Conservation (phyloP, 805 yeast species). For the Soucietia sequanensis region DNA sequence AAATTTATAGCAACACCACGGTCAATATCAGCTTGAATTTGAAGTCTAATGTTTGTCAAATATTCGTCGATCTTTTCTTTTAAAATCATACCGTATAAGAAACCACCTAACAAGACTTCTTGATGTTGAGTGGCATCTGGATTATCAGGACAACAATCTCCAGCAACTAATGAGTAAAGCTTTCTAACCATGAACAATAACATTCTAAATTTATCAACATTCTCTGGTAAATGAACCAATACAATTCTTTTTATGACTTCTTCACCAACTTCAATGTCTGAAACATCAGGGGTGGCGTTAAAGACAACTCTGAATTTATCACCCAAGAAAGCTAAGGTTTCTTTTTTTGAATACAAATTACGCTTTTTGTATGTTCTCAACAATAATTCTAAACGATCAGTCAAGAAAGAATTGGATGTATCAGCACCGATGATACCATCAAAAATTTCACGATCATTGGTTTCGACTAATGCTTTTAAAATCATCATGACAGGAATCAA, state of each 20-base stretch:
- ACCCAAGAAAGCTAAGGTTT: conserved; percentile 92
- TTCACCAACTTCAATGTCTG: conserved; percentile 89
- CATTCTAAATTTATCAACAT: conserved; percentile 81
- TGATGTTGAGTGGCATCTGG: conserved; percentile 99
- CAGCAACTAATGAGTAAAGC: conserved; percentile 90
- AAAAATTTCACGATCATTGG: conserved; percentile 92
- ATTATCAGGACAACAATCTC: conserved; percentile 94
- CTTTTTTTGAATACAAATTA: conserved; percentile 73
- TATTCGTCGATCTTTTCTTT: conserved; percentile 97
- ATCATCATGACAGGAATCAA: conserved; percentile 91
- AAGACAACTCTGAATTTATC: conserved; percentile 94
- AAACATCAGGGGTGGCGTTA: conserved; percentile 81
- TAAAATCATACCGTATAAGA: conserved; percentile 92
- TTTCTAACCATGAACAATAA: conserved; percentile 93
- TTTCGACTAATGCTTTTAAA: conserved; percentile 83
- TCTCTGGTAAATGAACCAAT: conserved; percentile 76
- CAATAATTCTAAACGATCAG: conserved; percentile 95
- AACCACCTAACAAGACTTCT: conserved; percentile 92
- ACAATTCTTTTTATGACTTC: conserved; percentile 82
- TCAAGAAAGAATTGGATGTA: conserved; percentile 82
- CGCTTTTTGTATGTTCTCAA: conserved; percentile 85
- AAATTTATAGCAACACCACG: conserved; percentile 83
- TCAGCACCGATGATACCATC: conserved; percentile 95
- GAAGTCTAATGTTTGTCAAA: conserved; percentile 66
- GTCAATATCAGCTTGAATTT: conserved; percentile 74